Conservation (phyloP, 2,329 filamentous ascomycete genomes). For the Cercospora sp. region DNA sequence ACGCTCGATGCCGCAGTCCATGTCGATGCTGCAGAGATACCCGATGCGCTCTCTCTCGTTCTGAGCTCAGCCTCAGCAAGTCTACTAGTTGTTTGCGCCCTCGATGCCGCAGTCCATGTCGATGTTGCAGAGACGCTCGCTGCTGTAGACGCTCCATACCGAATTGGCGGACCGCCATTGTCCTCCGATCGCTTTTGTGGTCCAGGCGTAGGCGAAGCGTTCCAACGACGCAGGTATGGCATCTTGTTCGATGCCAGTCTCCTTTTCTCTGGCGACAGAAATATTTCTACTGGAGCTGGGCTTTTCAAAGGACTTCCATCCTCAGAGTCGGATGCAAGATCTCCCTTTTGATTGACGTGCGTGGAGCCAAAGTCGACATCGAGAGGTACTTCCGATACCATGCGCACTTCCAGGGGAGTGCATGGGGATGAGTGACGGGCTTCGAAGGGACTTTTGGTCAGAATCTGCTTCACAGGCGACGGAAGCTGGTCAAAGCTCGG, state of each 20-base stretch:
- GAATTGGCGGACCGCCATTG: background rate
- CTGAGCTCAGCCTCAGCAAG: background rate
- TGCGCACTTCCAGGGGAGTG: conserved; percentile 13
- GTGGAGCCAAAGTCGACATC: conserved; percentile 17
- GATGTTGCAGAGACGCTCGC: background rate
- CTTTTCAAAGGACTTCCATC: conserved; percentile 8
- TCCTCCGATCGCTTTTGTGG: background rate
- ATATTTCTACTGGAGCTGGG: conserved; percentile 6
- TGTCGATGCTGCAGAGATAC: background rate
- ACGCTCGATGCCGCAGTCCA: background rate
- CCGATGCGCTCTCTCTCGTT: background rate
- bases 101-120: background rate
- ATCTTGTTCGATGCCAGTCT: background rate
- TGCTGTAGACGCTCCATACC: background rate
- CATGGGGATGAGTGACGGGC: background rate
- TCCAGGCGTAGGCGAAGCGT: background rate
- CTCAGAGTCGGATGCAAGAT: conserved; percentile 22
- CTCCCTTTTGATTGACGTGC: conserved; percentile 20
- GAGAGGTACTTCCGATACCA: background rate
- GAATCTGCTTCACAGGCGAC: conserved; percentile 15
- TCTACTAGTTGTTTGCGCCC: background rate
- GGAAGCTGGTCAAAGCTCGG: conserved; percentile 5
- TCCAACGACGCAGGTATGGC: background rate
- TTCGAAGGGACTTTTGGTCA: background rate
- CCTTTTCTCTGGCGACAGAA: background rate